Base-by-base conservation (phyloP, 768 basidiomycete species). In the Cystofilobasidium macerans region DNA sequence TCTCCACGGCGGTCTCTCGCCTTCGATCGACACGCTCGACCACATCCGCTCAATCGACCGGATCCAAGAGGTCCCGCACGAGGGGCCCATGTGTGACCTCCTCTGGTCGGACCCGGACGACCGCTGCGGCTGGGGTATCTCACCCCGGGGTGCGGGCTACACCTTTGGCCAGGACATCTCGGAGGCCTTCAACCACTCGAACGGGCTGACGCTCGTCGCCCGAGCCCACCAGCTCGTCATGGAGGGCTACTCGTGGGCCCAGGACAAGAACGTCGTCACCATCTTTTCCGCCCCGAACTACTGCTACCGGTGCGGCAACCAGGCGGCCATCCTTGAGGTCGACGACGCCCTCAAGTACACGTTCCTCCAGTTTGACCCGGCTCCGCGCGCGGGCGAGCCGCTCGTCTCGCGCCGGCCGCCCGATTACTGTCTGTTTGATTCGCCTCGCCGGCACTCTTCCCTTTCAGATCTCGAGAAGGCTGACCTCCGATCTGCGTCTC, bases 201-300 rank as follows among this genome's bases (percentile, higher is more conserved):
- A 99, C 74, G 95, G 94, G 18, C 79, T 99, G 62, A 98, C 93
- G 56, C 83, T 99, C 59, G 89, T 97, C 68, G 92, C 90, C 54
- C 84, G 90, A 72, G 90, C 90, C 61, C 90, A 92, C 80, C 90
- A 93, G 77, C 78, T 95, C 66, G 92, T 94, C 69, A 95, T 95
- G 92, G 92, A 95, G 78, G 92, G 92, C 26, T 68, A 68, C 62
- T 62, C 67, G 22, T 68, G 67, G 67, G 67, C 67, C 5, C 67
- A 68, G 56, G 67, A 68, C 57, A 68, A 68, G 63, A 98, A 97
- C 76, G 94, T 99, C 28, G 94, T 99, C 70, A 99, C 94, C 48
- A 97, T 99, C 75, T 99, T 97, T 81, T 97, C 93, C 70, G 95
- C 95, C 71, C 95, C 95, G 48, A 99, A 99, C 79, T 99, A 97